phyloP scores from a whole-genome alignment of 768 basidiomycete species.

The Kwoniella europaea region DNA sequence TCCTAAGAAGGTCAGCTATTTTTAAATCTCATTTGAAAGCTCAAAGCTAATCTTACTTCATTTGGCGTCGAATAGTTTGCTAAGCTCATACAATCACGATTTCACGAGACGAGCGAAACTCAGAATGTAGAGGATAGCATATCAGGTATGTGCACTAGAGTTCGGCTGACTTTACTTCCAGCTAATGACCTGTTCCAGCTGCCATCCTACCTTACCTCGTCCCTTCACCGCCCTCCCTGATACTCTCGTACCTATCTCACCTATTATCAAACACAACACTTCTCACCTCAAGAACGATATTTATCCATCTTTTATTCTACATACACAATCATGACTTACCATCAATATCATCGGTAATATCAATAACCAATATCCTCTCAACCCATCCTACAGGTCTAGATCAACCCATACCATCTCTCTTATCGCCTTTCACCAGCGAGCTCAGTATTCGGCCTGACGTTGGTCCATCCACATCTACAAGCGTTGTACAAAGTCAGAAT shows the following conservation, averaged over 20 bases:
- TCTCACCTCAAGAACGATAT: conserved; percentile 21
- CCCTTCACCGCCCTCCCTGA: conserved; percentile 28
- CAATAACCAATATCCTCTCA: conserved; percentile 26
- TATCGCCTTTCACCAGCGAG: conserved; percentile 3
- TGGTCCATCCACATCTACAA: conserved; percentile 42
- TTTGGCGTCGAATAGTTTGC: conserved; percentile 15
- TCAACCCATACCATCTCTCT: conserved; percentile 26
- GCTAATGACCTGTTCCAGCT: conserved; percentile 18
- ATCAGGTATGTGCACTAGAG: conserved; percentile 10
- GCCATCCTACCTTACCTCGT: conserved; percentile 22
- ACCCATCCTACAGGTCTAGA: conserved; percentile 24
- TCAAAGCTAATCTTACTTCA: not conserved
- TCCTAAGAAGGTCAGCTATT: conserved; percentile 29
- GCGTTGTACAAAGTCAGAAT: conserved; percentile 4
- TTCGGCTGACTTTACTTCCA: not conserved
- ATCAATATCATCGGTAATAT: conserved; percentile 9
- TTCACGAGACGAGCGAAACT: too few species aligned
- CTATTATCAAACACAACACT: conserved; percentile 3
- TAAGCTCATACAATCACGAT: conserved; percentile 21
- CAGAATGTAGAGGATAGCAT: conserved; percentile 10
- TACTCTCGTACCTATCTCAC: conserved; percentile 38
- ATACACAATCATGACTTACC: conserved; percentile 7
- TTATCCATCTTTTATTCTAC: conserved; percentile 24
- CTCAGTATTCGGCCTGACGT: conserved; percentile 27
- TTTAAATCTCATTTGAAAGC: not conserved